phyloP scores from a whole-genome alignment of 345 rosid species.

The Dovyalis caffra region DNA sequence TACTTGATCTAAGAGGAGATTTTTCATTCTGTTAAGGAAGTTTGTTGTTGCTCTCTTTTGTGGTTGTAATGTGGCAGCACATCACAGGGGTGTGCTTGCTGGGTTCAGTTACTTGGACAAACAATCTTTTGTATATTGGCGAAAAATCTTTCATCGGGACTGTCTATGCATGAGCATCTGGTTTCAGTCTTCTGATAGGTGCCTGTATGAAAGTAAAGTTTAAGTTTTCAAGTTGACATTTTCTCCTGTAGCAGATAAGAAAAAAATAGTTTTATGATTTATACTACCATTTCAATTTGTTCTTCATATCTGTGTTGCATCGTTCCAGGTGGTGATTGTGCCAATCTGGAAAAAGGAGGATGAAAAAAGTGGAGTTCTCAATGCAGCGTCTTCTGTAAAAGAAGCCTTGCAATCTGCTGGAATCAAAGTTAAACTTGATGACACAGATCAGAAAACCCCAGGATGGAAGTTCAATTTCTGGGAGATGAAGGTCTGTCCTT shows the following conservation, averaged over 20 bases:
- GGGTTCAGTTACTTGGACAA: neutral
- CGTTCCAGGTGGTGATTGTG: conserved; percentile 65
- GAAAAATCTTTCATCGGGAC: neutral
- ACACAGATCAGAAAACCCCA: conserved; percentile 73
- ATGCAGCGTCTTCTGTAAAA: conserved; percentile 63
- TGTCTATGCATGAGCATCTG: neutral
- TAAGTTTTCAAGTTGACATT: neutral
- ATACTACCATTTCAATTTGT: neutral
- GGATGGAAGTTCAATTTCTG: conserved; percentile 98
- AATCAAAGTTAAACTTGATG: conserved; percentile 82
- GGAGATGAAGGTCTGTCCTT: conserved; percentile 81
- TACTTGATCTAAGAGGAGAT: neutral
- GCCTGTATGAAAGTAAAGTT: neutral
- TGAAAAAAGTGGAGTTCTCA: conserved; percentile 71
- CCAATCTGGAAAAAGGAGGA: conserved; percentile 86
- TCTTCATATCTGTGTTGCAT: conserved; percentile 5
- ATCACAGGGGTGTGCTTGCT: neutral
- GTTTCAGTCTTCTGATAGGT: neutral
- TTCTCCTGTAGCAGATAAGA: neutral
- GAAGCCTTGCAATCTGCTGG: conserved; percentile 62
- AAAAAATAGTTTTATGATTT: neutral
- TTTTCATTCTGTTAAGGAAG: neutral
- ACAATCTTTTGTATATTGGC: neutral
- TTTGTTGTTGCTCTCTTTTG: neutral
- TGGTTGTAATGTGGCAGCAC: neutral